These are phyloP conservation scores for Ceratocystis ficicola DNA, from an alignment of 2,329 filamentous ascomycete genomes.

Conservation along the genomic window DNA sequence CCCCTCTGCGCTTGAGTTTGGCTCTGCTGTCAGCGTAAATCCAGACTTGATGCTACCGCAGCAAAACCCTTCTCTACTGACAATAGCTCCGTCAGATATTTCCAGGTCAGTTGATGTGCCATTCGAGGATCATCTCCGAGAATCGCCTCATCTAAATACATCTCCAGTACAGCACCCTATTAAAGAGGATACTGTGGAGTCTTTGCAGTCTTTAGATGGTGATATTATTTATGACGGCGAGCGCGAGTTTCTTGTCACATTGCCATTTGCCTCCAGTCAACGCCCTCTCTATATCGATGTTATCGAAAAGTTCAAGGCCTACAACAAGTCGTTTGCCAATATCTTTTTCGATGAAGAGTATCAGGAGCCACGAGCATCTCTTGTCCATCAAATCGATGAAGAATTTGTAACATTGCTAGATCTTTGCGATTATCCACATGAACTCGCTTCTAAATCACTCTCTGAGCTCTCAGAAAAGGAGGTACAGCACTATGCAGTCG, in stretches of 20 bases:
- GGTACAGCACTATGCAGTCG: conserved; percentile 41
- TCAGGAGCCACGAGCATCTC: conserved; percentile 30
- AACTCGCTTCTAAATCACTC: conserved; percentile 36
- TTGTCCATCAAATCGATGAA: conserved; percentile 38
- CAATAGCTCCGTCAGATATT: conserved; percentile 33
- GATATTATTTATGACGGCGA: conserved; percentile 24
- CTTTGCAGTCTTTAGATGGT: conserved; percentile 12
- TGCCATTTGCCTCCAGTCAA: conserved; percentile 44
- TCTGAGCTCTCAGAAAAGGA: conserved; percentile 32
- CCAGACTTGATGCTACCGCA: conserved; percentile 14
- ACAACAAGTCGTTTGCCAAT: conserved; percentile 37
- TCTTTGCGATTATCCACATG: conserved; percentile 46
- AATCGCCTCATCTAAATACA: conserved; percentile 18
- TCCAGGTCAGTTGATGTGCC: conserved; percentile 27
- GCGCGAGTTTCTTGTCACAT: conserved; percentile 41
- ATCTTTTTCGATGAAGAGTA: conserved; percentile 34
- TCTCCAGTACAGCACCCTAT: conserved; percentile 16
- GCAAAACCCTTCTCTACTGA: conserved; percentile 22
- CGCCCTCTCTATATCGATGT: conserved; percentile 42
- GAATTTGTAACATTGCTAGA: conserved; percentile 42
- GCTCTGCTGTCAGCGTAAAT: conserved; percentile 13
- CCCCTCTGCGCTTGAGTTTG: conserved; percentile 29
- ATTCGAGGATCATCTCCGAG: conserved; percentile 14
- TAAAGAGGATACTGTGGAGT: conserved; percentile 14
- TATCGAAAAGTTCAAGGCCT: conserved; percentile 34